Base-by-base conservation (phyloP, 371 early-diverging fungal species). In the Apophysomyces sp. region DNA sequence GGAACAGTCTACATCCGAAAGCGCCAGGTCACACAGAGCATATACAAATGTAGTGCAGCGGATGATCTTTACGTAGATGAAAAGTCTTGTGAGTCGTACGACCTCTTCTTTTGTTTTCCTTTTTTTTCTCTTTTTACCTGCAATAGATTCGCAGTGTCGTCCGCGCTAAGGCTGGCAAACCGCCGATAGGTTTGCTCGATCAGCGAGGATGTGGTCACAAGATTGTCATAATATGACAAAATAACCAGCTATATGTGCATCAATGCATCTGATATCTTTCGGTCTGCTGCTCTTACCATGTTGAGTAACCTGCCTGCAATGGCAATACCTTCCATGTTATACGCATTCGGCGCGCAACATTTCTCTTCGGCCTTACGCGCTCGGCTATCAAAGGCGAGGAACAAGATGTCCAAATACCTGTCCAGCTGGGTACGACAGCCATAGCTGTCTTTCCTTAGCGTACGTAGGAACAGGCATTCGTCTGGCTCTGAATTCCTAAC, bases 401-500 rank as follows among this genome's bases (percentile, higher is more conserved):
- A 67, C 4, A 67, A 44, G 13, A 63, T 67, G 36, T 62, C 67
- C 31, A 67, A 39, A 16, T 67, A 63, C 11, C 63, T 55, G 52
- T 63, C 67, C 7, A 67, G 55, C 28, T 67, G 67, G 11, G 28
- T 57, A 13, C 66, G 51, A 1, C 32, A 37, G 9, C 66, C 66
- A 5, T 39, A 53, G n/a, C 39, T 31, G 36, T 66, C 66, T n/a
- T 32, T 57, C 13, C 66, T 24, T 30, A 66, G 4, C 9, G 55
- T 60, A 1, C 11, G 15, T 26, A 66, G 28, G 28, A 66, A 53
- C 27, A 52, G 24, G 32, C 66, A 66, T 16, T 66, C 37, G 13
- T 39, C 61, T 2, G 57, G 30, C 8, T 30, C 44, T 8, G 16
- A 16, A n/a, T n/a, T n/a, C n/a, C n/a, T n/a, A n/a, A n/a, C n/a